A percentile compares a stretch with the other conserved stretches of the same genome.
These are phyloP conservation scores for Solanum clarkiae DNA, from an alignment of 257 asterid species.

Conservation along the genomic window DNA sequence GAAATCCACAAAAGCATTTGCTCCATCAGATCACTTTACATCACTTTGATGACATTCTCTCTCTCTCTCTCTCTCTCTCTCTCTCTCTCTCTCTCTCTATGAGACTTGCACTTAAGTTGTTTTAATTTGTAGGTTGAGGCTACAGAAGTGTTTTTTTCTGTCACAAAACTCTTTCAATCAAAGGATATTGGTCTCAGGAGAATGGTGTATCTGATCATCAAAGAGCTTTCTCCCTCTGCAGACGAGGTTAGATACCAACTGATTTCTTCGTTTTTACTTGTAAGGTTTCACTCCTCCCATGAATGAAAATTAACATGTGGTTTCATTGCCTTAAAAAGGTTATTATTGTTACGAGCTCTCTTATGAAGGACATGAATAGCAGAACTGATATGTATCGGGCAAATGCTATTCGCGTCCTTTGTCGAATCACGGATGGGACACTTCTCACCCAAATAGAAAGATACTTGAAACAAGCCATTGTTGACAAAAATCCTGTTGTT, in stretches of 20 bases:
- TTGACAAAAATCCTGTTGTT: conserved; percentile 90
- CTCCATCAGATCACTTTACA: background rate
- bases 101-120: background rate
- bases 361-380: conserved; percentile 97
- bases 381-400: conserved; percentile 97
- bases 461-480: conserved; percentile 94
- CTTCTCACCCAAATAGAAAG: conserved; percentile 90
- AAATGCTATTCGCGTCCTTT: conserved; percentile 90
- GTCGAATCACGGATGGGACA: conserved; percentile 86
- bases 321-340: conserved; percentile 41
- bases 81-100: background rate
- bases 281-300: background rate
- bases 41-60: background rate
- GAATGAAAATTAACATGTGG: conserved; percentile 8
- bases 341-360: conserved; percentile 95
- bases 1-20: background rate
- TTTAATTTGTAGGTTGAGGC: conserved; percentile 53
- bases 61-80: background rate
- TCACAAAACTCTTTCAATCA: conserved; percentile 90
- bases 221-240: conserved; percentile 86
- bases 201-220: conserved; percentile 94
- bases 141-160: conserved; percentile 86
- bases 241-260: conserved; percentile 53
- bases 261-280: background rate
- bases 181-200: conserved; percentile 83